A percentile compares a stretch with the other conserved stretches of the same genome.
Evolutionary conservation across 2,329 filamentous ascomycete genomes (phyloP).

Genomic region (Plenodomus lindquistii): DNA sequence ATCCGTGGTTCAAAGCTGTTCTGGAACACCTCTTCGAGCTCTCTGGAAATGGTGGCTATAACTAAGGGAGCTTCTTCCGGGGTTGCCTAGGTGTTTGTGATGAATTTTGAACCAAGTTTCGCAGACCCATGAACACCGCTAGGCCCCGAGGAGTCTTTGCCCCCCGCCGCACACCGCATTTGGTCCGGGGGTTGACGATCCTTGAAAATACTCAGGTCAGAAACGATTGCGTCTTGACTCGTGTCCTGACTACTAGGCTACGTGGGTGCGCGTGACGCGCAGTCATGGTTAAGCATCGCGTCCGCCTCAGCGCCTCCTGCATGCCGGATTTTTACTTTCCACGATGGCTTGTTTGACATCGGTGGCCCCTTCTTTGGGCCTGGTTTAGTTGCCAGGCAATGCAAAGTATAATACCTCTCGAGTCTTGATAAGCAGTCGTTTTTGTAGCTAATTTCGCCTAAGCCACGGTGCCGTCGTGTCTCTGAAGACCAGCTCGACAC

Average conservation of each 20-base stretch:
- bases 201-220: background rate
- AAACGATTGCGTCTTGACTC: slow-evolving; percentile 1
- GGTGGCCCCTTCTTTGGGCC: slow-evolving; percentile 1
- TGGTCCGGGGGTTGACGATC: background rate
- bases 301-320: slow-evolving; percentile 5
- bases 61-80: no score
- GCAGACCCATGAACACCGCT: background rate
- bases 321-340: slow-evolving; percentile 1
- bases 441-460: background rate
- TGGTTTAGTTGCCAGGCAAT: slow-evolving; percentile 1
- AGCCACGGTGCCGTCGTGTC: no score
- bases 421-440: background rate
- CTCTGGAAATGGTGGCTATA: no score
- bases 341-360: slow-evolving; percentile 2
- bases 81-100: no score
- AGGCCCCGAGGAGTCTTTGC: background rate
- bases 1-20: no score
- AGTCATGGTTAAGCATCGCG: slow-evolving; percentile 1
- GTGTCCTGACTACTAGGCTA: background rate
- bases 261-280: slow-evolving; percentile 1
- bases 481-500: background rate
- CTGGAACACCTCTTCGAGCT: no score
- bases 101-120: background rate
- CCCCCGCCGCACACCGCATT: background rate
- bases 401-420: slow-evolving; percentile 9